These are phyloP conservation scores for Pseudogymnoascus sp. DNA, from an alignment of 2,329 filamentous ascomycete species.

Conservation along the genomic window DNA sequence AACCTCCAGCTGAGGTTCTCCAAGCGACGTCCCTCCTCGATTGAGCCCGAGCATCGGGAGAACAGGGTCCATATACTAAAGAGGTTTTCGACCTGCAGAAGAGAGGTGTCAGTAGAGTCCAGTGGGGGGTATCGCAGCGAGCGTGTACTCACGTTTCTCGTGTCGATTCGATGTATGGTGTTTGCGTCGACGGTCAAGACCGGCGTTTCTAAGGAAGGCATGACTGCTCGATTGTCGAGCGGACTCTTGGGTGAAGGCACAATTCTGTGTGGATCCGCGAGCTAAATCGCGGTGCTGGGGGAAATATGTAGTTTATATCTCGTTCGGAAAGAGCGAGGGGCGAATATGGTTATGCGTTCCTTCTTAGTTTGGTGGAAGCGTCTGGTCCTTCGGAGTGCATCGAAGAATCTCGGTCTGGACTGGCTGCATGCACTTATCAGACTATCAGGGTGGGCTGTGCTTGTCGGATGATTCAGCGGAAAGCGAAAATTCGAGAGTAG, in stretches of 20 bases:
- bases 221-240: conserved; percentile 34
- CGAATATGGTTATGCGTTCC: neutral
- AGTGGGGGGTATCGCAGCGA: neutral
- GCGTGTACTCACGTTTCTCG: conserved; percentile 53
- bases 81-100: conserved; percentile 59
- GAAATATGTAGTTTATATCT: neutral
- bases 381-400: neutral
- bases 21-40: conserved; percentile 83
- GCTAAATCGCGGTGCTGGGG: neutral
- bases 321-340: neutral
- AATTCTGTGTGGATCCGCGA: neutral
- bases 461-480: neutral
- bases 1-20: conserved; percentile 95
- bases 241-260: neutral
- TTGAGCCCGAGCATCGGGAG: conserved; percentile 84
- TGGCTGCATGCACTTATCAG: neutral
- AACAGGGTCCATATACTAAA: conserved; percentile 98
- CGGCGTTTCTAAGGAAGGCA: conserved; percentile 81
- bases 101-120: neutral
- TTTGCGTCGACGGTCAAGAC: conserved; percentile 87
- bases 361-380: neutral
- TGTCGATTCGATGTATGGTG: conserved; percentile 92
- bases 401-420: neutral
- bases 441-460: neutral
- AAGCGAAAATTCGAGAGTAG: neutral